phyloP scores from a whole-genome alignment of 2,329 filamentous ascomycete species.

The Aspergillus ustus region DNA sequence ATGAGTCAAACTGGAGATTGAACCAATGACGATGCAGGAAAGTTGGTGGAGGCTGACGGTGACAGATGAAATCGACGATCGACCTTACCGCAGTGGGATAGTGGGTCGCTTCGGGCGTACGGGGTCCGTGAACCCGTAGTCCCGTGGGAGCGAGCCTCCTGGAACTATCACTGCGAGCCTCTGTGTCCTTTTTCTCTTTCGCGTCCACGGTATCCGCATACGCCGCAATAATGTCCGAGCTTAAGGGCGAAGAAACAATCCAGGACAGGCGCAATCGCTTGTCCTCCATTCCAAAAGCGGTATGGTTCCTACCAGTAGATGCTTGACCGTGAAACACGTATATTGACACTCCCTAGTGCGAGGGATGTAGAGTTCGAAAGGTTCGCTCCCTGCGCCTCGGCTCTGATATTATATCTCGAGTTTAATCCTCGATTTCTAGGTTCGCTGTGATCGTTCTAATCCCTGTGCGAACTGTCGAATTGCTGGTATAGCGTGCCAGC shows the following conservation, averaged over 20 bases:
- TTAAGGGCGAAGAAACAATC: conserved; percentile 19
- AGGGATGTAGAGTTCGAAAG: conserved; percentile 28
- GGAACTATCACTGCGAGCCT: background rate
- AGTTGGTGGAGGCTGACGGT: background rate
- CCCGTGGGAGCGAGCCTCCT: conserved; percentile 1
- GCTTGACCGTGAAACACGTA: background rate
- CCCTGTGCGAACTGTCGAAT: conserved; percentile 26
- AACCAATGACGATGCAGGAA: background rate
- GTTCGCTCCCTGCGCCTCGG: conserved; percentile 3
- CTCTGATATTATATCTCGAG: background rate
- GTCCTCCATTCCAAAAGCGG: conserved; percentile 25
- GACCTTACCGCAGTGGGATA: background rate
- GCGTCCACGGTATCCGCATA: background rate
- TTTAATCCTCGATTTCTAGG: conserved; percentile 1
- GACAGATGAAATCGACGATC: background rate
- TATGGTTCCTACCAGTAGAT: conserved; percentile 1
- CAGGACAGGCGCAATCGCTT: conserved; percentile 20
- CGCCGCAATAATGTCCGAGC: background rate
- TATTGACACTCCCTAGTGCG: conserved; percentile 21
- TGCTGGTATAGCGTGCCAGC: conserved; percentile 21
- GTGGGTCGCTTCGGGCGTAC: background rate
- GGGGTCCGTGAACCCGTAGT: background rate
- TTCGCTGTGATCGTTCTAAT: conserved; percentile 24
- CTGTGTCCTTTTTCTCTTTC: background rate
- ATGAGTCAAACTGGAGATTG: background rate